Percentiles rank a stretch among this genome's conserved stretches.
These are phyloP conservation scores for Plasmodium billcollinsi DNA, from an alignment of 169 alveolate genomes.

Conservation along the genomic window DNA sequence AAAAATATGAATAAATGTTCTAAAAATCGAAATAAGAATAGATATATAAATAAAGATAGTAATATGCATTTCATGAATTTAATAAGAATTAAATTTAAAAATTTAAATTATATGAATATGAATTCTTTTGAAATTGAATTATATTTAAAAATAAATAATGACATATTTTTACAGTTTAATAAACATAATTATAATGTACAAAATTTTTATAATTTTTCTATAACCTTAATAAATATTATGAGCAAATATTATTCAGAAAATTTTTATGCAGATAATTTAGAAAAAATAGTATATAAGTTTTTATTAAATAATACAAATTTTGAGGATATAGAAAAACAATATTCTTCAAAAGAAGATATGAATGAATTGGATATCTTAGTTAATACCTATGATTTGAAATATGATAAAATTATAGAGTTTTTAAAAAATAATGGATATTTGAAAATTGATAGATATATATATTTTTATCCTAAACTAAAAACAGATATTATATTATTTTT, in stretches of 20 bases:
- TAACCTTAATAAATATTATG: constrained; percentile 33
- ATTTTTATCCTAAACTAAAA: constrained; percentile 24
- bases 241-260: constrained; percentile 30
- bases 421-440: constrained; percentile 13
- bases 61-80: not conserved
- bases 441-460: constrained; percentile 15
- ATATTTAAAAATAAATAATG: constrained; percentile 21
- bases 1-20: too few species aligned
- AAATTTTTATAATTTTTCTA: constrained; percentile 25
- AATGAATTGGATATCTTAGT: not conserved
- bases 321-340: not conserved
- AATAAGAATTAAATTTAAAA: not conserved
- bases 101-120: constrained; percentile 7
- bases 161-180: constrained; percentile 12
- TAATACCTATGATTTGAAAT: not conserved
- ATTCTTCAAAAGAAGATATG: not conserved
- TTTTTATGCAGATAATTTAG: not conserved
- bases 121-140: constrained; percentile 7
- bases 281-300: not conserved
- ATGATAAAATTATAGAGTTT: constrained; percentile 1
- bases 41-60: not conserved
- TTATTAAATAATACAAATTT: not conserved
- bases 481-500: constrained; percentile 36
- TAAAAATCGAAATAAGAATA: too few species aligned
- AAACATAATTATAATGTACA: constrained; percentile 7